A percentile compares a stretch with the other conserved stretches of the same genome.
Evolutionary conservation across 208 protist genomes (phyloP).

Genomic region (Crithidia acanthocephali): DNA sequence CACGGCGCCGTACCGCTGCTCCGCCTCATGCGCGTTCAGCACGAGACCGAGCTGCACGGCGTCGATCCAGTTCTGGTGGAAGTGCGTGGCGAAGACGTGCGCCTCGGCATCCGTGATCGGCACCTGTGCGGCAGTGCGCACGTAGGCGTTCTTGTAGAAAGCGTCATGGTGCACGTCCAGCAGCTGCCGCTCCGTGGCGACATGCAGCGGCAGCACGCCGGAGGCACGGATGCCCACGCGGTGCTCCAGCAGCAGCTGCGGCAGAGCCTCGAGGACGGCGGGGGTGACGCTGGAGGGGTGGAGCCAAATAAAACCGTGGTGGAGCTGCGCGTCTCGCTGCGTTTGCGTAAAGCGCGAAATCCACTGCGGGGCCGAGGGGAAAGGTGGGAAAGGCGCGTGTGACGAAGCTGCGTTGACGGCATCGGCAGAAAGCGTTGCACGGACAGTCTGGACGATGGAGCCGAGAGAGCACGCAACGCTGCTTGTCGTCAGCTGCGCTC

Average conservation of each 20-base stretch:
- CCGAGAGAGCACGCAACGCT: conserved; percentile 14
- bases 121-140: conserved; percentile 49
- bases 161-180: conserved; percentile 60
- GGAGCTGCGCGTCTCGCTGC: conserved; percentile 37
- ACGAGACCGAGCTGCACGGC: conserved; percentile 73
- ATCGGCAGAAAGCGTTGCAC: conserved; percentile 13
- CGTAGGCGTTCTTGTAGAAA: conserved; percentile 76
- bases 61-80: conserved; percentile 65
- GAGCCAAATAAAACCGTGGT: conserved; percentile 86
- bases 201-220: conserved; percentile 47
- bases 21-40: conserved; percentile 69
- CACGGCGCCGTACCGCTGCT: conserved; percentile 50
- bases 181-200: conserved; percentile 50
- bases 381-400: neutral
- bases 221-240: conserved; percentile 50
- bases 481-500: conserved; percentile 1
- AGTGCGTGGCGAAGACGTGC: conserved; percentile 53
- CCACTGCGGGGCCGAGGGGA: conserved; percentile 13
- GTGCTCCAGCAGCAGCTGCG: conserved; percentile 47
- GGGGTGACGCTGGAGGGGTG: conserved; percentile 68
- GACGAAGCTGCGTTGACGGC: neutral
- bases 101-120: conserved; percentile 54
- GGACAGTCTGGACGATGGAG: conserved; percentile 25
- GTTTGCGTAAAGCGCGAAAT: conserved; percentile 19
- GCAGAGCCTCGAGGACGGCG: conserved; percentile 43